phyloP scores from a whole-genome alignment of 164 flowering plant genomes.

The Berberis vulgaris region DNA sequence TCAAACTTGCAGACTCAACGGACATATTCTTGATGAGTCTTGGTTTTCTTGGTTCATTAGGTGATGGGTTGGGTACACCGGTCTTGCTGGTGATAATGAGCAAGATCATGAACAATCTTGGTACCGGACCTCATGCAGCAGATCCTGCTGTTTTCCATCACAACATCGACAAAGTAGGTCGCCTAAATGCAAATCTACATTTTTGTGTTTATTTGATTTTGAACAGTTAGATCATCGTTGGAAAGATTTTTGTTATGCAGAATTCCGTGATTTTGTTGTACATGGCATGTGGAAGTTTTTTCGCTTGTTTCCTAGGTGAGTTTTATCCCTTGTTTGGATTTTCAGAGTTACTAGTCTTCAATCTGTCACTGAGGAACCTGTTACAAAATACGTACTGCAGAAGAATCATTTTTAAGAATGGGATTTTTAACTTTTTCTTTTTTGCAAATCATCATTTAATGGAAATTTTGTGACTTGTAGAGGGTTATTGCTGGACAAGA shows the following conservation, averaged over 20 bases:
- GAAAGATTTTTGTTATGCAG: background rate
- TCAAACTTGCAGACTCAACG: background rate
- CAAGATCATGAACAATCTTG: slow-evolving; percentile 3
- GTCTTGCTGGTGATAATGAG: background rate
- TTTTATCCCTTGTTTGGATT: background rate
- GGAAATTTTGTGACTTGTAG: background rate
- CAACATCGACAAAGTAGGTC: background rate
- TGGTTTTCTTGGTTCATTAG: background rate
- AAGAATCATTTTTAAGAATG: background rate
- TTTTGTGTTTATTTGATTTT: background rate
- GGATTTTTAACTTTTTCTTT: background rate
- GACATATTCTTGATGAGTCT: background rate
- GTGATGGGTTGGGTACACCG: background rate
- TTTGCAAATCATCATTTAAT: background rate
- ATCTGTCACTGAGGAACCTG: too few species aligned
- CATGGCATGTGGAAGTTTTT: slow-evolving; percentile 1
- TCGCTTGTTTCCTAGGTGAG: background rate
- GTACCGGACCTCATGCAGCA: background rate
- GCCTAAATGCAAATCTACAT: background rate
- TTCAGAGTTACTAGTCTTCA: background rate
- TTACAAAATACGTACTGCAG: too few species aligned
- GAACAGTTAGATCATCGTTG: background rate
- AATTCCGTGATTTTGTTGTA: background rate
- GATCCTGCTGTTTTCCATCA: background rate
- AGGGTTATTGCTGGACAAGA: slow-evolving; percentile 3